These are phyloP conservation scores for Populus simonii DNA, from an alignment of 345 rosid genomes.

Conservation along the genomic window DNA sequence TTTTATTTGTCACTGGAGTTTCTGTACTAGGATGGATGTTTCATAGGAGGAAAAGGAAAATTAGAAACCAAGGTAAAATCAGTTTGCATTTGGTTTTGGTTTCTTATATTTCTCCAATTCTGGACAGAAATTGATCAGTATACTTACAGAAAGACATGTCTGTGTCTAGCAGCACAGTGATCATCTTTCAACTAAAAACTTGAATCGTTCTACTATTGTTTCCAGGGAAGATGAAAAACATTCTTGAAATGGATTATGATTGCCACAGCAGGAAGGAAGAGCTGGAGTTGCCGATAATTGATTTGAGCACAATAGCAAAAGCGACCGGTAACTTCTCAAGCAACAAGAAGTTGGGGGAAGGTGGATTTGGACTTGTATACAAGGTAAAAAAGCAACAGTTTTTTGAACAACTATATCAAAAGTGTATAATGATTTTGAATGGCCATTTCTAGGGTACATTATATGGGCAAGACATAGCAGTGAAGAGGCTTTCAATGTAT, in stretches of 20 bases:
- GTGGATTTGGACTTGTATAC: constrained; percentile 6
- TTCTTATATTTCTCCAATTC: too few relatives aligned
- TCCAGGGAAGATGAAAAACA: constrained; percentile 8
- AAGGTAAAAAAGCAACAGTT: neutral
- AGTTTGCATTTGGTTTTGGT: neutral
- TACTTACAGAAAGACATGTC: too few relatives aligned
- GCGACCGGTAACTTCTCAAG: neutral
- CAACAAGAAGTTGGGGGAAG: constrained; percentile 4
- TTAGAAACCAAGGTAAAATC: constrained; percentile 7
- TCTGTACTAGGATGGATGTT: constrained; percentile 2
- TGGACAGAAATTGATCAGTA: too few relatives aligned
- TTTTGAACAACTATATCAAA: neutral
- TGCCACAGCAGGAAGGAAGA: neutral
- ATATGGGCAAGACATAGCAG: constrained; percentile 45
- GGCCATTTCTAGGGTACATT: constrained; percentile 30
- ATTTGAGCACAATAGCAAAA: neutral
- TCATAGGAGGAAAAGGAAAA: constrained; percentile 4
- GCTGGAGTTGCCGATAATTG: neutral
- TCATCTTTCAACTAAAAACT: too few relatives aligned
- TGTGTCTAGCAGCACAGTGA: too few relatives aligned
- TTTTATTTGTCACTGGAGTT: neutral
- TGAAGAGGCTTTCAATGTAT: constrained; percentile 42
- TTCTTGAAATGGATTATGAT: neutral
- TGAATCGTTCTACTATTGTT: neutral
- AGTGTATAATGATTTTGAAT: neutral